Evolutionary conservation across 2,329 filamentous ascomycete genomes (phyloP), one percentile per base, ranked within the genome.

Genomic region (Amauroascus verrucosus): DNA sequence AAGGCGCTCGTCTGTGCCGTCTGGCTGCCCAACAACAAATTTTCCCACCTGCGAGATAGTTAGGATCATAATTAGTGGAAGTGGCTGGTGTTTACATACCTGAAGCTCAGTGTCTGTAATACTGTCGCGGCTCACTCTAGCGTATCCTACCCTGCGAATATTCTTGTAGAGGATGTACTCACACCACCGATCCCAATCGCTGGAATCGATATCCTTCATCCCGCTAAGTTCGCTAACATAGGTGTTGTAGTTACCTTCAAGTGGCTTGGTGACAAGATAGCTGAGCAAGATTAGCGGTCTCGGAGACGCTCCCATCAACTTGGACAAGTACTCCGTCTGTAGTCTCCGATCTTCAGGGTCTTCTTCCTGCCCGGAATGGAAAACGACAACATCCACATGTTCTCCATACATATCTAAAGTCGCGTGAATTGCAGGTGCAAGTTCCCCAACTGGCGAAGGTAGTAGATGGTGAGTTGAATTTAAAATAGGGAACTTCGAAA

Each of bases 101-200:
- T 98, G 93, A 53, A 98, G 77, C 72, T 98, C 93, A 1, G 93
- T 98, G 67, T 98, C 93, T 11, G 93, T 98, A 61, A 98, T 97
- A 1, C 88, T 94, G 61, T 84, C 83, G 62, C 93, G 79, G 63
- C 85, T 91, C 50, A 98, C 84, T 51, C 93, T 77, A 3, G 93
- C 93, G 67, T 98, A 98, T 1, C 88, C 91, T 0, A 86, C 84
- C 57, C 91, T 80, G 70, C 83, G 84, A 57, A 98, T 72, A 11
- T 83, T 83, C 76, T 96, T 96, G 77, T 88, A 98, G 24, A 98
- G 74, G 60, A 98, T 96, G 70, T 98, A 98, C 74, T 98, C 91
- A 74, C 93, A 98, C 93, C 93, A 98, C 53, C 93, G 78, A 69
- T 98, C 93, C 89, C 89, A 95, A 67, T 98, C 93, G 2, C 77